phyloP scores from a whole-genome alignment of 768 basidiomycete genomes.

The Glaciozyma martinii region DNA sequence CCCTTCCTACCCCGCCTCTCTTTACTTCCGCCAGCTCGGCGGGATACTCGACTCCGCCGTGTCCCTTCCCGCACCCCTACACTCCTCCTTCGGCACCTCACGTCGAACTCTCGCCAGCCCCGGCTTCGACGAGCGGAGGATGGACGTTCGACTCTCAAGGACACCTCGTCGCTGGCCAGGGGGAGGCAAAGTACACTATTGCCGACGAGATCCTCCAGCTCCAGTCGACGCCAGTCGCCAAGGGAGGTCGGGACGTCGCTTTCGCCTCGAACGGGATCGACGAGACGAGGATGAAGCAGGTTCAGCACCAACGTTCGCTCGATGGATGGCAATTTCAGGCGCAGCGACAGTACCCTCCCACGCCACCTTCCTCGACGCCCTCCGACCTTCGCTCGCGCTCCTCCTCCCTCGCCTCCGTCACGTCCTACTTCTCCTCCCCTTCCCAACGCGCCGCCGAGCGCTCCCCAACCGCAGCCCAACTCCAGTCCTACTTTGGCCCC shows the following conservation, averaged over 20 bases:
- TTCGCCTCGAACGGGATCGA: too few relatives aligned
- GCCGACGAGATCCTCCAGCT: slow-evolving; percentile 28
- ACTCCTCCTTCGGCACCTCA: slow-evolving; percentile 4
- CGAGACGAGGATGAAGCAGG: not conserved
- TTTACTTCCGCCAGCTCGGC: not conserved
- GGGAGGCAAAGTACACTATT: slow-evolving; percentile 8
- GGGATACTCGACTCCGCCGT: not conserved
- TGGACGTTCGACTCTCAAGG: slow-evolving; percentile 12
- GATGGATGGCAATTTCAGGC: not conserved
- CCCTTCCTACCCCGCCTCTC: not conserved
- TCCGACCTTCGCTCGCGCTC: not conserved
- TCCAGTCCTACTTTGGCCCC: slow-evolving; percentile 21
- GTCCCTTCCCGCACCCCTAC: not conserved
- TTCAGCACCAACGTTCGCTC: slow-evolving; percentile 1
- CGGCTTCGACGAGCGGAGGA: not conserved
- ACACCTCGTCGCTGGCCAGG: slow-evolving; percentile 9
- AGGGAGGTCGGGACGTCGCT: too few relatives aligned
- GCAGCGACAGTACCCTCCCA: not conserved
- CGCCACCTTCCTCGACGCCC: slow-evolving; percentile 1
- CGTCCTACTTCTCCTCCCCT: not conserved
- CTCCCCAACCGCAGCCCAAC: slow-evolving; percentile 15
- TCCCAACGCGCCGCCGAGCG: not conserved
- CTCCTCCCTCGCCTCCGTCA: not conserved
- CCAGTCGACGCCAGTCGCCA: not conserved
- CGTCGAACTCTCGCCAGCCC: not conserved